These are phyloP conservation scores for Pythium insidiosum DNA, from an alignment of 352 stramenopile species.

Conservation along the genomic window DNA sequence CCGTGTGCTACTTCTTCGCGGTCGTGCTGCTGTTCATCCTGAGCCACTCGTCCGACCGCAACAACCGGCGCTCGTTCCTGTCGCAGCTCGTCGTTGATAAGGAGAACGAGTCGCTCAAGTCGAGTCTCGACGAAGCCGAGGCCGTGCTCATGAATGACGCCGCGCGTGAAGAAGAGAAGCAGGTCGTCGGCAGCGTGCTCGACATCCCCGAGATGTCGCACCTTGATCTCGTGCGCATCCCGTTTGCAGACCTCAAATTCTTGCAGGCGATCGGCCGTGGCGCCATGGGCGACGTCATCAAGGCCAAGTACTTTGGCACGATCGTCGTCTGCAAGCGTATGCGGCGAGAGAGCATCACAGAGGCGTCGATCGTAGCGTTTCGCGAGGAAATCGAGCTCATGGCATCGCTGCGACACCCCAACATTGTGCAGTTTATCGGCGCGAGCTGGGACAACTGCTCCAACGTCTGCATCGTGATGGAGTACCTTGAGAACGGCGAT, in stretches of 20 bases:
- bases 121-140: constrained; percentile 69
- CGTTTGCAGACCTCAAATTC: constrained; percentile 78
- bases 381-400: constrained; percentile 85
- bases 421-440: constrained; percentile 87
- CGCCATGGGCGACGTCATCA: constrained; percentile 85
- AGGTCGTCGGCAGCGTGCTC: constrained; percentile 57
- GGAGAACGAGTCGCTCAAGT: constrained; percentile 80
- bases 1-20: constrained; percentile 49
- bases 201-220: constrained; percentile 67
- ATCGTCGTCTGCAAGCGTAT: constrained; percentile 85
- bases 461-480: constrained; percentile 87
- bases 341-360: constrained; percentile 75
- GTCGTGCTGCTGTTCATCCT: constrained; percentile 68
- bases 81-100: constrained; percentile 80
- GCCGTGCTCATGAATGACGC: constrained; percentile 75
- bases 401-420: constrained; percentile 77
- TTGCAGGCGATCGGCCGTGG: constrained; percentile 69
- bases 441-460: constrained; percentile 85
- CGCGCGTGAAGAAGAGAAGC: constrained; percentile 60
- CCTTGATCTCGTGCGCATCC: constrained; percentile 75
- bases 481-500: constrained; percentile 86
- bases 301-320: constrained; percentile 82
- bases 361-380: constrained; percentile 62
- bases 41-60: constrained; percentile 71
- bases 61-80: constrained; percentile 74